Conservation (phyloP, 2,329 filamentous ascomycete genomes). For the Curvularia eragrostidis region DNA sequence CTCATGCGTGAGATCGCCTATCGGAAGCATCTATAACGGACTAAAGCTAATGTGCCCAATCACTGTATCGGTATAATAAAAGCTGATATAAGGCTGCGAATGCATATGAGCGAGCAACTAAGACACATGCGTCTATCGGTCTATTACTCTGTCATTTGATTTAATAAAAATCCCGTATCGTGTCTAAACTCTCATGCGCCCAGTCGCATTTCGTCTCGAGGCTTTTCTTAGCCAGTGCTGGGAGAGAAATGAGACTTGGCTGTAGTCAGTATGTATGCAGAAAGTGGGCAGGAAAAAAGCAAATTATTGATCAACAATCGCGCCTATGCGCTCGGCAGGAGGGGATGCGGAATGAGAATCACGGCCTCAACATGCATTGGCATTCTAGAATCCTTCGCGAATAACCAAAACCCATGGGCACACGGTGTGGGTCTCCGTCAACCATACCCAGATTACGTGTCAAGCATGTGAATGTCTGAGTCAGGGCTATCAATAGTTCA, state of each 20-base stretch:
- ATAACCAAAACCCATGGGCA: neutral
- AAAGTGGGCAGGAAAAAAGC: neutral
- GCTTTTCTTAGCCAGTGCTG: neutral
- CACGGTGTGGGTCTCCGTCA: neutral
- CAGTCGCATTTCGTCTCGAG: neutral
- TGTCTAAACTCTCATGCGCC: neutral
- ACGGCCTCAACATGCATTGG: neutral
- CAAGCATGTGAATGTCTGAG: neutral
- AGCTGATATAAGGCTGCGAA: neutral
- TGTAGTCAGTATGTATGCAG: neutral
- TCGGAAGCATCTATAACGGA: neutral
- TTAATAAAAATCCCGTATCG: neutral
- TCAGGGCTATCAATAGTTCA: neutral
- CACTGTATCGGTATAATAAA: neutral
- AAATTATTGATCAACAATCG: neutral
- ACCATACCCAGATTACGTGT: neutral
- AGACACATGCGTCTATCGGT: neutral
- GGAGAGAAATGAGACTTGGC: neutral
- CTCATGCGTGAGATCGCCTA: neutral
- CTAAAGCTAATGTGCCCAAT: neutral
- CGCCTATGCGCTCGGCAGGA: neutral
- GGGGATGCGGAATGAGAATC: neutral
- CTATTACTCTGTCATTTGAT: neutral
- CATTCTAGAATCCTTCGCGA: neutral
- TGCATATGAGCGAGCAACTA: neutral